Conservation (phyloP, 148 eudicot species). For the Arbutus unedo region DNA sequence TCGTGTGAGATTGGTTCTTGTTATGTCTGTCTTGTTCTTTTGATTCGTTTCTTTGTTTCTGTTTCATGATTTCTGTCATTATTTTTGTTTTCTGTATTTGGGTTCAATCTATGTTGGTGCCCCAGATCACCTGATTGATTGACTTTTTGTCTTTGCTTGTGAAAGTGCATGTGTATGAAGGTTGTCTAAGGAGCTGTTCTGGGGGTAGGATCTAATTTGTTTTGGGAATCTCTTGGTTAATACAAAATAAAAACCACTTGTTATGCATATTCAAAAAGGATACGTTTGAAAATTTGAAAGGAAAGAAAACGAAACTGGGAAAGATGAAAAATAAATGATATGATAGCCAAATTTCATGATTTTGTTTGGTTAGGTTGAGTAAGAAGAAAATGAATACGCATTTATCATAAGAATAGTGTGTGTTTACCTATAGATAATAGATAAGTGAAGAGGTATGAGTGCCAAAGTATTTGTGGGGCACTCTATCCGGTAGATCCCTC, state of each 20-base stretch:
- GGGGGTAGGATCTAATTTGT: background rate
- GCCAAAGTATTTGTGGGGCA: background rate
- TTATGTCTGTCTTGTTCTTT: background rate
- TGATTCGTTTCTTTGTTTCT: background rate
- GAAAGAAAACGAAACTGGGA: background rate
- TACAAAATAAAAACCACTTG: background rate
- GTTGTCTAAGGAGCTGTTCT: background rate
- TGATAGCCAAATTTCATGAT: background rate
- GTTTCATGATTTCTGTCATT: background rate
- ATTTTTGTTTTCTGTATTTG: background rate
- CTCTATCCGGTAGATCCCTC: too few relatives aligned
- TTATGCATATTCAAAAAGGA: background rate
- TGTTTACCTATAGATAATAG: background rate
- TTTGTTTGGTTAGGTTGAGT: background rate
- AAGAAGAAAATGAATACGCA: background rate
- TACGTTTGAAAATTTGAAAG: background rate
- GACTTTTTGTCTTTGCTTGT: background rate
- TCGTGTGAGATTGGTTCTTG: background rate
- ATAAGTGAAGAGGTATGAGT: background rate
- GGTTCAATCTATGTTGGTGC: background rate
- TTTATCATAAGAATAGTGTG: background rate
- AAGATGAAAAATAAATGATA: background rate
- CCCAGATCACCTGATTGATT: background rate
- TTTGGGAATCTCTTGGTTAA: background rate
- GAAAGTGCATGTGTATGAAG: background rate